Evolutionary conservation across 73 alveolate genomes (phyloP).

Genomic region (Breviolum minutum): DNA sequence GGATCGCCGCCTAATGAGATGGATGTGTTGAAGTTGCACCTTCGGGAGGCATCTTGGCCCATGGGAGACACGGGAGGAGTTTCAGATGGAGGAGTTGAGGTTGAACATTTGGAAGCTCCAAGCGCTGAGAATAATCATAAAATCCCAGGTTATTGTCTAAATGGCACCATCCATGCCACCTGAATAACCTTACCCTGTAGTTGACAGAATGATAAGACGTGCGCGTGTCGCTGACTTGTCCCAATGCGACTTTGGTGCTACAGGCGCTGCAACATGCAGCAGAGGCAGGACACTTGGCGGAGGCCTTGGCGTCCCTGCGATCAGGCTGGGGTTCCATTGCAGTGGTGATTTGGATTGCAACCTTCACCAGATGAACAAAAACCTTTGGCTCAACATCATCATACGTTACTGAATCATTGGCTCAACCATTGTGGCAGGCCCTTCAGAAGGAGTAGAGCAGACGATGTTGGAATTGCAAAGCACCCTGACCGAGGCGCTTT

Average conservation of each 20-base stretch:
- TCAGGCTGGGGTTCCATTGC: neutral
- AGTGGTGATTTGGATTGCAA: neutral
- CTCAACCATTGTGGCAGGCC: neutral
- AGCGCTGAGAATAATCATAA: too few relatives aligned
- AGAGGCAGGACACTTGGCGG: slow-evolving; percentile 77
- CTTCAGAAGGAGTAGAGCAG: neutral
- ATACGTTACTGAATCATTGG: too few relatives aligned
- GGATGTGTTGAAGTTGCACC: slow-evolving; percentile 59
- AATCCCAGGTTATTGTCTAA: too few relatives aligned
- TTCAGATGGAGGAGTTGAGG: neutral
- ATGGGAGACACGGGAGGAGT: neutral
- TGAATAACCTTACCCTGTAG: too few relatives aligned
- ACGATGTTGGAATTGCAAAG: neutral
- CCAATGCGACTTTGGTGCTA: neutral
- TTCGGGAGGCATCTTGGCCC: slow-evolving; percentile 62
- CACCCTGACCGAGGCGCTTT: neutral
- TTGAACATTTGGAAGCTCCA: too few relatives aligned
- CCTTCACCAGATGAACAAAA: neutral
- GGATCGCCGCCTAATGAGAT: slow-evolving; percentile 69
- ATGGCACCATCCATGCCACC: too few relatives aligned
- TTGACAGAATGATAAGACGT: too few relatives aligned
- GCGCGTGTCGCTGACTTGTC: neutral
- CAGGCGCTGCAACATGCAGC: slow-evolving; percentile 92
- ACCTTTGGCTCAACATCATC: neutral
- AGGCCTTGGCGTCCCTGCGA: slow-evolving; percentile 67